Percentiles rank a stretch among this genome's conserved stretches.
phyloP scores from a whole-genome alignment of 2,329 filamentous ascomycete genomes.

The Macroventuria anomochaeta region DNA sequence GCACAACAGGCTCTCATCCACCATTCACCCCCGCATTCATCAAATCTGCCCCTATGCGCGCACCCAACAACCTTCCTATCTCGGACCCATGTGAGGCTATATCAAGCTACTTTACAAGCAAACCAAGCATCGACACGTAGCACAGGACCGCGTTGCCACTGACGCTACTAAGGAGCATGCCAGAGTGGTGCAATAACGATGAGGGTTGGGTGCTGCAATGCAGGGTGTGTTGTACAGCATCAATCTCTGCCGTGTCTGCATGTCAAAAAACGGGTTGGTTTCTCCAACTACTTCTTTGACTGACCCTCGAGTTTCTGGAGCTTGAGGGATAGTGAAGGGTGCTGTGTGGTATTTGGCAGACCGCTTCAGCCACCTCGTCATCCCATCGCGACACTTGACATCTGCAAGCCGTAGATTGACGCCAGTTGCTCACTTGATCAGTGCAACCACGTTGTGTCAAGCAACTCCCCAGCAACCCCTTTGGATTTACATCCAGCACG shows the following conservation, averaged over 20 bases:
- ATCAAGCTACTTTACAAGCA: background rate
- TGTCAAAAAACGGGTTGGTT: no score
- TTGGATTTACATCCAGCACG: background rate
- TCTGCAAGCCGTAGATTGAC: background rate
- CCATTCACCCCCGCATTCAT: background rate
- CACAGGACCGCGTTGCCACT: background rate
- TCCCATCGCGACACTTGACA: conserved; percentile 5
- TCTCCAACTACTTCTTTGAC: no score
- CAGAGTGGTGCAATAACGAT: conserved; percentile 12
- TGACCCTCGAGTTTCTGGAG: no score
- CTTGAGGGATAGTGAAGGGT: no score
- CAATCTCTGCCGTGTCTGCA: no score
- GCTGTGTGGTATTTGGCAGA: conserved; percentile 4
- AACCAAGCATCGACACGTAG: conserved; percentile 8
- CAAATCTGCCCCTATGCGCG: conserved; percentile 1
- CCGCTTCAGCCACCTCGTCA: conserved; percentile 7
- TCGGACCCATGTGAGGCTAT: background rate
- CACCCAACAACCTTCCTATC: background rate
- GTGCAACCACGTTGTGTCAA: background rate
- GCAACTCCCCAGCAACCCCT: background rate
- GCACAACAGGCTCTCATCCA: background rate
- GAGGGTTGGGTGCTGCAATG: background rate
- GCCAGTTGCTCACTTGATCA: background rate
- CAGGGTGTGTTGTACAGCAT: conserved; percentile 9
- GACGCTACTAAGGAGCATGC: background rate